Conservation (phyloP, 495 filamentous ascomycete species). For the Collariella sp. region DNA sequence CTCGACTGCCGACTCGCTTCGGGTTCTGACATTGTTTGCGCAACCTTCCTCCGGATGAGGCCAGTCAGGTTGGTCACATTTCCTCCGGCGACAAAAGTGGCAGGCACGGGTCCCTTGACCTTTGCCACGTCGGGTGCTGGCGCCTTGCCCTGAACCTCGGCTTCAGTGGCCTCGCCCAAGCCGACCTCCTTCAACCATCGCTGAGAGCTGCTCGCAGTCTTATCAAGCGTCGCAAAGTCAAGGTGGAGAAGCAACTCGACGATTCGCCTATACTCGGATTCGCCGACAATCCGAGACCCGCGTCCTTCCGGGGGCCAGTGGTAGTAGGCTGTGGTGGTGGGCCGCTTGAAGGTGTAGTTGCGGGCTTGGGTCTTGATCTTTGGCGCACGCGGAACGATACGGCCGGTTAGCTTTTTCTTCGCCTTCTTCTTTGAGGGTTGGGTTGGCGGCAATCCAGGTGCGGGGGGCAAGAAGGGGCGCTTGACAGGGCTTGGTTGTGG, state of each 20-base stretch:
- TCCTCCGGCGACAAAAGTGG: not conserved
- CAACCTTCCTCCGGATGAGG: constrained; percentile 34
- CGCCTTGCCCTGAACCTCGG: constrained; percentile 30
- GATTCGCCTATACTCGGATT: constrained; percentile 66
- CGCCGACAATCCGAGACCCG: constrained; percentile 60
- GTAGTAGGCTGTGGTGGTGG: constrained; percentile 51
- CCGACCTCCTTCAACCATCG: constrained; percentile 57
- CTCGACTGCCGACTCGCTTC: too few relatives aligned
- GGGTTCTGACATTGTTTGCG: not conserved
- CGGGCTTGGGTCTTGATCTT: constrained; percentile 47
- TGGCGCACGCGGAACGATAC: constrained; percentile 46
- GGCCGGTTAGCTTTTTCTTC: constrained; percentile 43
- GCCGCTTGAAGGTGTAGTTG: constrained; percentile 29
- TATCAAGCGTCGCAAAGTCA: constrained; percentile 66
- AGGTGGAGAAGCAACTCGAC: constrained; percentile 72
- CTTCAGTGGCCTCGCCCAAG: constrained; percentile 41
- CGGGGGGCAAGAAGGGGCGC: constrained; percentile 1
- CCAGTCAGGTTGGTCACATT: constrained; percentile 29
- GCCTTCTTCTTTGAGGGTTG: constrained; percentile 23
- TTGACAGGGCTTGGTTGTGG: constrained; percentile 21
- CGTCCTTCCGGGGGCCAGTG: constrained; percentile 59
- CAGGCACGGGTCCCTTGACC: not conserved
- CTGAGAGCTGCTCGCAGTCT: constrained; percentile 59
- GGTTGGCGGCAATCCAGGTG: constrained; percentile 5
- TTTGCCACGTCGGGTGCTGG: constrained; percentile 3